Base-by-base conservation (phyloP, 768 basidiomycete species). In the Fomitopsis serialis region DNA sequence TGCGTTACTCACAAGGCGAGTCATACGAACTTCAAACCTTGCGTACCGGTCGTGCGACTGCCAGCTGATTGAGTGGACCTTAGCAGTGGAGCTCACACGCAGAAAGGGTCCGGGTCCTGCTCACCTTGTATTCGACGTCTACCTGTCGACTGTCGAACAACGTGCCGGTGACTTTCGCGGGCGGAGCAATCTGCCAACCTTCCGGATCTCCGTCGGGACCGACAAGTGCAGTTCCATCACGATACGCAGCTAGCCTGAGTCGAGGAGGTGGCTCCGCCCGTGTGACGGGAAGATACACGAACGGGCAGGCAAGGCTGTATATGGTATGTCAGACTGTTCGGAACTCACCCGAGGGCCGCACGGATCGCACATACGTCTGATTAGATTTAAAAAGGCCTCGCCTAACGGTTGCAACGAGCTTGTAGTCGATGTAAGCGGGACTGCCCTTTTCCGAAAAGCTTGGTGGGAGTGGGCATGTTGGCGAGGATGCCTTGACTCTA, bases 391-490 rank as follows among this genome's bases (percentile, higher is more conserved):
- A 64, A 17, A 72, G 64, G 1, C 76, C 71, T 21, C 79, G 74
- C 59, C 73, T 77, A 29, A 83, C 63, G 1, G 73, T 82, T 23
- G 78, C 77, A 13, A 73, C 62, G 8, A 82, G 59, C 58, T 72
- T 75, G 62, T 84, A 84, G 53, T 83, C 81, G 49, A 84, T 71
- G 56, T 80, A 82, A 15, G 72, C 78, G 1, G 77, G 74, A 43
- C 79, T 78, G 1, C 76, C 79, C 24, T 77, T 70, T 63, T 84
- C 81, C 1, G 78, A 74, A 56, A 81, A 83, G 35, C 68, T 77
- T 6, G 79, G 77, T 1, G 82, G 81, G 13, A 81, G 69, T 3
- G 66, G 68, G 46, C 76, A 78, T 5, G 51, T 53, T 12, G 66
- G 68, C 37, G 65, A 50, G n/a, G 43, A 52, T 50, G 60, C 67